Evolutionary conservation across 306 rosid genomes (phyloP).

Genomic region (Corylus avellana): DNA sequence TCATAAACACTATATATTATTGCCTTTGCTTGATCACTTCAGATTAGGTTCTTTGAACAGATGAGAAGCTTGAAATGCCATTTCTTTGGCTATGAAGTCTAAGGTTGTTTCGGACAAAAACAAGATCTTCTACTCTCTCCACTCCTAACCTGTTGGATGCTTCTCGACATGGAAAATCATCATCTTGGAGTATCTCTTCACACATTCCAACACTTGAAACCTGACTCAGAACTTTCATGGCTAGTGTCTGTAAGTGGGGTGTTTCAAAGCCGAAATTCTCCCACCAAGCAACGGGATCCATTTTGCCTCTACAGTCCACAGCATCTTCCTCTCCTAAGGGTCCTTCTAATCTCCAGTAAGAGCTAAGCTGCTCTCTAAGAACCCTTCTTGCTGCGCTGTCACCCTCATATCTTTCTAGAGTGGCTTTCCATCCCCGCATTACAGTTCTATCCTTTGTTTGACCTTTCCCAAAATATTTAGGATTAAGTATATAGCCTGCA

Average conservation of each 20-base stretch:
- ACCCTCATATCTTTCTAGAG: slow-evolving; percentile 48
- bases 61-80: slow-evolving; percentile 19
- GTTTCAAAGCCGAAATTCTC: slow-evolving; percentile 59
- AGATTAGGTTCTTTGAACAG: background rate
- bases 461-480: slow-evolving; percentile 51
- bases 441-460: slow-evolving; percentile 53
- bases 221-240: slow-evolving; percentile 58
- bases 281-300: slow-evolving; percentile 63
- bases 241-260: slow-evolving; percentile 49
- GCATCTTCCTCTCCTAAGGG: slow-evolving; percentile 54
- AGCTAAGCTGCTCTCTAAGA: slow-evolving; percentile 62
- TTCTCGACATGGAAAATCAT: slow-evolving; percentile 31
- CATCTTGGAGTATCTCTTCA: slow-evolving; percentile 46
- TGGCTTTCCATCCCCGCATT: slow-evolving; percentile 63
- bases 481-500: slow-evolving; percentile 56
- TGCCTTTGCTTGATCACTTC: slow-evolving; percentile 27
- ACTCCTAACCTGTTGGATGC: slow-evolving; percentile 30
- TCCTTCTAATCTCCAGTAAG: slow-evolving; percentile 51
- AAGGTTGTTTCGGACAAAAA: slow-evolving; percentile 54
- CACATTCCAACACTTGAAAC: slow-evolving; percentile 53
- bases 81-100: slow-evolving; percentile 44
- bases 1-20: slow-evolving; percentile 28
- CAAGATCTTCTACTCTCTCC: slow-evolving; percentile 46
- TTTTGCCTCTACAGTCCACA: slow-evolving; percentile 46
- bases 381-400: slow-evolving; percentile 39